Evolutionary conservation across 2,329 filamentous ascomycete species (phyloP).

Genomic region (Scedosporium minutisporum): DNA sequence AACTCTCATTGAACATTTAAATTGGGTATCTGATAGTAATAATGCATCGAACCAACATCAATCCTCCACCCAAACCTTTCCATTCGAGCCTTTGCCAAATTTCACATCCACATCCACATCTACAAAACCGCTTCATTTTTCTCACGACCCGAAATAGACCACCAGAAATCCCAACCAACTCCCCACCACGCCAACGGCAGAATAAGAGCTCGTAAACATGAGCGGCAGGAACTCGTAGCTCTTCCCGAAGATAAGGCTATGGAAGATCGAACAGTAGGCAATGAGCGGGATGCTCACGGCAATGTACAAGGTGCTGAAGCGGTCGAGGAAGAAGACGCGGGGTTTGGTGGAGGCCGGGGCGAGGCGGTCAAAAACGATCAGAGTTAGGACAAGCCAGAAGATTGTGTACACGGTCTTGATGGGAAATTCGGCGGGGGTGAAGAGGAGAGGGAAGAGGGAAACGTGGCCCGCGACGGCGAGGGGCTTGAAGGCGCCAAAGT

Average conservation of each 20-base stretch:
- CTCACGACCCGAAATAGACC: constrained; percentile 64
- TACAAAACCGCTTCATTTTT: not conserved
- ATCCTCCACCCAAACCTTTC: not conserved
- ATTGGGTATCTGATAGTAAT: constrained; percentile 2
- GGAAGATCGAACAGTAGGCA: constrained; percentile 75
- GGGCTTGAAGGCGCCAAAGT: constrained; percentile 84
- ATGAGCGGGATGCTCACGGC: constrained; percentile 82
- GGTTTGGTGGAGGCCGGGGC: constrained; percentile 67
- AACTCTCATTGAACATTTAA: not conserved
- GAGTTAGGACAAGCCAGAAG: constrained; percentile 79
- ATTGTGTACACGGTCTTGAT: constrained; percentile 91
- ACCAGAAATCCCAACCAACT: constrained; percentile 94
- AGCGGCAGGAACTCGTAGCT: constrained; percentile 83
- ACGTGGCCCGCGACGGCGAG: constrained; percentile 90
- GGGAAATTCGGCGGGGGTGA: constrained; percentile 85
- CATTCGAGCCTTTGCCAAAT: not conserved
- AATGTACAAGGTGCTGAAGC: constrained; percentile 84
- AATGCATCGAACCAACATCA: not conserved
- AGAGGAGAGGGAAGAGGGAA: constrained; percentile 86
- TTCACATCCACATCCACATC: not conserved
- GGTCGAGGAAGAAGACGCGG: constrained; percentile 83
- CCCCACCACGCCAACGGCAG: constrained; percentile 84
- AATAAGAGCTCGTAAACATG: constrained; percentile 96
- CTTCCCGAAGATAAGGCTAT: constrained; percentile 73
- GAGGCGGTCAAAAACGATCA: constrained; percentile 77